Evolutionary conservation across 495 filamentous ascomycete genomes (phyloP).

Genomic region (Trichocladium uniseriatum): DNA sequence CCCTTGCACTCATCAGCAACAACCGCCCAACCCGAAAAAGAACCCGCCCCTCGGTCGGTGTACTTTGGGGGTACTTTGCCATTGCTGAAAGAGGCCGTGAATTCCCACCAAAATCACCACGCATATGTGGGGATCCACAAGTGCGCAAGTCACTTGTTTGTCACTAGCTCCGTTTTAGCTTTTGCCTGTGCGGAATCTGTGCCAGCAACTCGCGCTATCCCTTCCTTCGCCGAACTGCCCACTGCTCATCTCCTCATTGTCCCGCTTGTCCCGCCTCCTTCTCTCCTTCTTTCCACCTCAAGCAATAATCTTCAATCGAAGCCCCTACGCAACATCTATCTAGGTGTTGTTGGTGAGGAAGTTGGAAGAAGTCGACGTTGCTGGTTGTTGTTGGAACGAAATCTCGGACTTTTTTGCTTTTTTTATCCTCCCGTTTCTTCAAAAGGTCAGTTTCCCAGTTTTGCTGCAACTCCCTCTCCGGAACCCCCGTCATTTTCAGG

Average conservation of each 20-base stretch:
- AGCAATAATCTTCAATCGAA: conserved; percentile 1
- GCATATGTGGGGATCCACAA: no score
- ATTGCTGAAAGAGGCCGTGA: background rate
- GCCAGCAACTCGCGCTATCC: conserved; percentile 17
- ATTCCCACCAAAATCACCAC: no score
- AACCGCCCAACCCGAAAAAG: conserved; percentile 16
- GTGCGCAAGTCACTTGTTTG: conserved; percentile 9
- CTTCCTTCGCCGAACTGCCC: conserved; percentile 16
- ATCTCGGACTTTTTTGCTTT: background rate
- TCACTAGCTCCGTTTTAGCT: conserved; percentile 7
- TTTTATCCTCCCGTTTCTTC: conserved; percentile 1
- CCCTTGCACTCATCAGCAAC: conserved; percentile 1
- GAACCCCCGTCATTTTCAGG: background rate
- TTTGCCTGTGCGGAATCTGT: conserved; percentile 10
- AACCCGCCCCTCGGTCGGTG: conserved; percentile 1
- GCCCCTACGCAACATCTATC: conserved; percentile 3
- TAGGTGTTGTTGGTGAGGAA: conserved; percentile 30
- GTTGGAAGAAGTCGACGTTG: conserved; percentile 7
- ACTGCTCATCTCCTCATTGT: conserved; percentile 18
- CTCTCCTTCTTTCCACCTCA: conserved; percentile 16
- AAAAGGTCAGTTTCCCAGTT: conserved; percentile 16
- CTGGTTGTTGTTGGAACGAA: conserved; percentile 6
- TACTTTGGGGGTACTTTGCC: conserved; percentile 16
- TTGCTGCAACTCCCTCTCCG: background rate
- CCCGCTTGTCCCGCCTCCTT: conserved; percentile 22